These are phyloP conservation scores for Avicennia marina DNA, from an alignment of 257 asterid genomes.

Conservation along the genomic window DNA sequence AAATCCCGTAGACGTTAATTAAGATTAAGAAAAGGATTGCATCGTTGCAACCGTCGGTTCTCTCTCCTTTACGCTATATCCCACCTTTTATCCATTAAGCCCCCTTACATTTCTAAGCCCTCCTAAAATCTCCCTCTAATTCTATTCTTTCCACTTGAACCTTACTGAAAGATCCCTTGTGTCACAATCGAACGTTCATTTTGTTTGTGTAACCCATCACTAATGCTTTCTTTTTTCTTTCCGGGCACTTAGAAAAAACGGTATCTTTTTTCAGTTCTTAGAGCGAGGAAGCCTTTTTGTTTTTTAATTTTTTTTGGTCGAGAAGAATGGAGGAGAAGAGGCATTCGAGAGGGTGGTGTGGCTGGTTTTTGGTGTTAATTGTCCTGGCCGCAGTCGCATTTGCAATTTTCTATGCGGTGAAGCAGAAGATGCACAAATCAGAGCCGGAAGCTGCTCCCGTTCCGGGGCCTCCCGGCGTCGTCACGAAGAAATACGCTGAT, in stretches of 20 bases:
- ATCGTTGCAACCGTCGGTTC: no score
- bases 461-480: constrained; percentile 86
- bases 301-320: not conserved
- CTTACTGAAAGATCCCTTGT: no score
- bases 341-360: constrained; percentile 60
- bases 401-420: constrained; percentile 44
- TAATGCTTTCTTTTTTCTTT: no score
- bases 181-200: no score
- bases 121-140: no score
- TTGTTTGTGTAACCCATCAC: no score
- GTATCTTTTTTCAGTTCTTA: not conserved
- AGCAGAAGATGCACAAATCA: constrained; percentile 36
- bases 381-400: constrained; percentile 58
- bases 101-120: no score
- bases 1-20: no score
- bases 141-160: no score
- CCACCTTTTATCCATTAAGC: no score
- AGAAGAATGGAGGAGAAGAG: constrained; percentile 49
- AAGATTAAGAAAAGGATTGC: no score
- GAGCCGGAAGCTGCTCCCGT: constrained; percentile 57
- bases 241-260: not conserved
- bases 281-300: not conserved
- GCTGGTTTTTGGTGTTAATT: constrained; percentile 58
- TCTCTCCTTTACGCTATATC: no score
- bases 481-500: constrained; percentile 64